Evolutionary conservation across 345 rosid genomes (phyloP), one percentile per base, ranked within the genome.

Genomic region (Sonneratia alba): DNA sequence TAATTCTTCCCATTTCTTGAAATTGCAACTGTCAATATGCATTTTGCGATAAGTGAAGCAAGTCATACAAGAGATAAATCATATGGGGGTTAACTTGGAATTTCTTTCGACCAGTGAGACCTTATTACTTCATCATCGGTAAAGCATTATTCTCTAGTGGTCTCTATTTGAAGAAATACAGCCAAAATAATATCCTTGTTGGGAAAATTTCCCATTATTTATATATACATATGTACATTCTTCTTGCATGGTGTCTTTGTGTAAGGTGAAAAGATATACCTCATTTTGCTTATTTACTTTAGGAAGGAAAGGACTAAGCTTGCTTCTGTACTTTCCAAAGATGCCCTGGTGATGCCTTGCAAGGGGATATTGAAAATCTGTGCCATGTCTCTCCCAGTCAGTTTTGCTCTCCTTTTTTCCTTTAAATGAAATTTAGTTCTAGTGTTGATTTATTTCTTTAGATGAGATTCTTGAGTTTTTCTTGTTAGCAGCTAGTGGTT

Each of bases 321-420:
- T 69, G 93, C 88, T 68, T 72, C 87, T 55, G 57, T 87, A 69
- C 92, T 92, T 61, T 83, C 96, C 21, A 72, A 87, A 78, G 87
- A 85, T 67, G 87, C 78, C 14, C 56, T 82, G 77, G 78, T 92
- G 79, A 81, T 89, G 87, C 97, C 99, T 43, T 83, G 86, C 76
- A 92, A 89, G 79, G 97, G 93, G 76, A 73, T 86, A 74, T 63
- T 95, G 83, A 90, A 82, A 82, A 90, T 88, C 43, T 88, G 97
- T 79, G 96, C 92, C 22, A 83, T 95, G 93, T 89, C 84, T 77
- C 88, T 90, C 16, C 97, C 96, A 3, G 99, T 95, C 80, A 88
- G 92, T 77, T 77, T 45, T 62, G 19, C 59, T 13, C 11, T 3
- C 21, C 14, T 40, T 36, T 22, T n/a, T 51, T 37, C 22, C 9